Evolutionary conservation across 352 stramenopile genomes (phyloP).

Genomic region (Globisporangium ultimum): DNA sequence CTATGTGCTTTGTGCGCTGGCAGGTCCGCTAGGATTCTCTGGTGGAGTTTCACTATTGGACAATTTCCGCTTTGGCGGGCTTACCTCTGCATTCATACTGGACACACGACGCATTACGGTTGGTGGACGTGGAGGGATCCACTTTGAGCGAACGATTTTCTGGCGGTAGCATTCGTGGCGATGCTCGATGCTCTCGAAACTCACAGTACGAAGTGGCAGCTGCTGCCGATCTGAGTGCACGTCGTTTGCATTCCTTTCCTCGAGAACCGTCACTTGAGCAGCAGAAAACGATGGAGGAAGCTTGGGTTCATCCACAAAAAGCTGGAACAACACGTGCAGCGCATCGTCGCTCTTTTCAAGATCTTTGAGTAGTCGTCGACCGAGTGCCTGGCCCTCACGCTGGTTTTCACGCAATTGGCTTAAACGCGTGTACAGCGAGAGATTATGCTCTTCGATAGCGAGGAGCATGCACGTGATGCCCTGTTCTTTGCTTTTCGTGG

Average conservation of each 20-base stretch:
- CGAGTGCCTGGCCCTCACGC: conserved; percentile 13
- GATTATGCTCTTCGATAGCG: conserved; percentile 46
- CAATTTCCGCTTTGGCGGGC: not conserved
- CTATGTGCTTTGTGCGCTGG: no score
- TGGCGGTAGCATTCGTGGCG: conserved; percentile 54
- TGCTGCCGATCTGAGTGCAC: not conserved
- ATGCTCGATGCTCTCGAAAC: conserved; percentile 40
- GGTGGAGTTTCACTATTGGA: no score
- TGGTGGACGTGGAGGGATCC: conserved; percentile 16
- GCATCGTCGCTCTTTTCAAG: conserved; percentile 48
- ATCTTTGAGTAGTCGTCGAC: conserved; percentile 29
- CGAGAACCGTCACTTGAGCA: not conserved
- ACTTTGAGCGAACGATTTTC: conserved; percentile 39
- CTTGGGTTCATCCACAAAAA: conserved; percentile 11
- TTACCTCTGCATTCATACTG: conserved; percentile 2
- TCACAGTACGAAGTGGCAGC: not conserved
- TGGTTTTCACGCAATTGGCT: conserved; percentile 19
- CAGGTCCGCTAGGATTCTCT: no score
- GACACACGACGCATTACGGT: not conserved
- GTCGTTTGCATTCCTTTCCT: not conserved
- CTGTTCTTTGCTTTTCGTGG: not conserved
- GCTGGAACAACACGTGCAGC: conserved; percentile 35
- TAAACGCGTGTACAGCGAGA: conserved; percentile 41
- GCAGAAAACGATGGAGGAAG: not conserved
- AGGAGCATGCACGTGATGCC: conserved; percentile 43